These are phyloP conservation scores for Royoungia palumana DNA, from an alignment of 768 basidiomycete genomes.

Conservation along the genomic window DNA sequence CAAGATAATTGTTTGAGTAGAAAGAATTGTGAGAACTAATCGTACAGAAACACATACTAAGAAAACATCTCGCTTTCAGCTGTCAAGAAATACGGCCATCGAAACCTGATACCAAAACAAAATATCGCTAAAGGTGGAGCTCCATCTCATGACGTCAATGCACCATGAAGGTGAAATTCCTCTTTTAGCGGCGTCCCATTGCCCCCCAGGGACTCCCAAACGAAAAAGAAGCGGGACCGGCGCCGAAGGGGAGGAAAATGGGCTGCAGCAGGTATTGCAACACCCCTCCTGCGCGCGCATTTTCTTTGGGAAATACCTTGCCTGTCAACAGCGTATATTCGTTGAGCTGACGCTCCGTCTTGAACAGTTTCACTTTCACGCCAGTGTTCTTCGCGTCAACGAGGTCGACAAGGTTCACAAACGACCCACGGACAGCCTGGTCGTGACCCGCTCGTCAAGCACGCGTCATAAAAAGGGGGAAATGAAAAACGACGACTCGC, in stretches of 20 bases:
- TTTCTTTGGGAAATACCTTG: slow-evolving; percentile 14
- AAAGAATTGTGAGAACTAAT: too few species aligned
- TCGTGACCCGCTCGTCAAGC: too few species aligned
- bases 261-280: slow-evolving; percentile 12
- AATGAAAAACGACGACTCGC: background rate
- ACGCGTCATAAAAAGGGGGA: too few species aligned
- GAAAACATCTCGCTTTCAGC: too few species aligned
- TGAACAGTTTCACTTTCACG: background rate
- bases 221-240: background rate
- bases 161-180: too few species aligned
- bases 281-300: slow-evolving; percentile 15
- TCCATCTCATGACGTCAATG: too few species aligned
- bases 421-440: background rate
- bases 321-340: slow-evolving; percentile 6
- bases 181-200: too few species aligned
- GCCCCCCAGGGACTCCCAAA: background rate
- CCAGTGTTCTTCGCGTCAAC: slow-evolving; percentile 9
- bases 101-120: too few species aligned
- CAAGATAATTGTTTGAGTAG: too few species aligned
- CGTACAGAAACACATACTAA: too few species aligned
- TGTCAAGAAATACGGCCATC: too few species aligned
- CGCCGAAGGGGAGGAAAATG: slow-evolving; percentile 1
- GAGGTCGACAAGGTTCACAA: slow-evolving; percentile 22
- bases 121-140: too few species aligned
- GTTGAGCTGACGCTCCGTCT: slow-evolving; percentile 8